Conservation (phyloP, 1,284 basidiomycete species). For the Polyporus tsugae region DNA sequence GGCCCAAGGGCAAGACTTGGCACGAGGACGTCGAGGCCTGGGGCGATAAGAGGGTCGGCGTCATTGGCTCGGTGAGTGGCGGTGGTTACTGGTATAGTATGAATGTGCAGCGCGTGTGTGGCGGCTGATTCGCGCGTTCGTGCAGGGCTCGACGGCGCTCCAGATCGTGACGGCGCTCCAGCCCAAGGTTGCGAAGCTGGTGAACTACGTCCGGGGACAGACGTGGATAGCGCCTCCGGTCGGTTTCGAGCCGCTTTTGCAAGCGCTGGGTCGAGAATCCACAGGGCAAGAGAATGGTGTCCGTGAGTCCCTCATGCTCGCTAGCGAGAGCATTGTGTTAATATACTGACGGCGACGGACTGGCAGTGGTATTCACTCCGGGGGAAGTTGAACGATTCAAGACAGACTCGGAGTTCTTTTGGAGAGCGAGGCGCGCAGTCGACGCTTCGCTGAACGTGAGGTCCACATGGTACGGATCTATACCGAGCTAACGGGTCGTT, state of each 20-base stretch:
- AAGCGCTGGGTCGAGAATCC: conserved; percentile 45
- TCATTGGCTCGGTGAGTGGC: conserved; percentile 64
- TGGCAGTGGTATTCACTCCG: background rate
- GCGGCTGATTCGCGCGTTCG: background rate
- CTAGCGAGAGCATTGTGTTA: no score
- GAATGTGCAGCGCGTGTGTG: no score
- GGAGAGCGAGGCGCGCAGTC: conserved; percentile 55
- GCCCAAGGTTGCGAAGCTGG: conserved; percentile 56
- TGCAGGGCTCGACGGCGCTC: conserved; percentile 68
- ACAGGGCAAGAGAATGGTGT: conserved; percentile 40
- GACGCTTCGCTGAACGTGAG: conserved; percentile 63
- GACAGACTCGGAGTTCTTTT: conserved; percentile 56
- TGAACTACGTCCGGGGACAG: conserved; percentile 67
- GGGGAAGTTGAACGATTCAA: conserved; percentile 58
- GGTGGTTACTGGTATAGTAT: background rate
- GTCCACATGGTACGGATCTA: background rate
- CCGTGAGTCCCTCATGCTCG: conserved; percentile 46
- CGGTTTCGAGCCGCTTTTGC: conserved; percentile 46
- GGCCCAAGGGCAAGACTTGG: conserved; percentile 53
- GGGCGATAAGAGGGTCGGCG: conserved; percentile 63
- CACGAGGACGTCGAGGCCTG: conserved; percentile 57
- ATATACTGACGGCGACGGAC: no score
- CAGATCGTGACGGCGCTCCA: conserved; percentile 69
- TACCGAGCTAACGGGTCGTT: conserved; percentile 46
- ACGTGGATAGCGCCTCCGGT: conserved; percentile 67